phyloP scores from a whole-genome alignment of 2,329 filamentous ascomycete species.

The Stachybotrys elegans region DNA sequence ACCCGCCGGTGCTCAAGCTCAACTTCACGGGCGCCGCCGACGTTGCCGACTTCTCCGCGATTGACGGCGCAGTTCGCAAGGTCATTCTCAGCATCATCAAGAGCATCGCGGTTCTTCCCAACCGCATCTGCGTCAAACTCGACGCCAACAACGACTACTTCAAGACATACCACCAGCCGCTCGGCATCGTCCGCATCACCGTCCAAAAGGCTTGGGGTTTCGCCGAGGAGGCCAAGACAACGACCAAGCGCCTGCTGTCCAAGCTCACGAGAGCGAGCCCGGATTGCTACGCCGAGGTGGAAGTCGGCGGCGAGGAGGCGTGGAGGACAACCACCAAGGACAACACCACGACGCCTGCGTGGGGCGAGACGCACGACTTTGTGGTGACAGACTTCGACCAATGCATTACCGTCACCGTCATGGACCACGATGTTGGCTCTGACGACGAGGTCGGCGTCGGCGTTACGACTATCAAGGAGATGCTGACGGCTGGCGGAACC shows the following conservation, averaged over 20 bases:
- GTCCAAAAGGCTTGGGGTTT: constrained; percentile 14
- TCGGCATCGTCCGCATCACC: constrained; percentile 17
- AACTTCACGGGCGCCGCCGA: constrained; percentile 20
- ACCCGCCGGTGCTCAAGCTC: constrained; percentile 16
- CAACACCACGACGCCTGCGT: constrained; percentile 16
- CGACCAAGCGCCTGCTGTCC: constrained; percentile 13
- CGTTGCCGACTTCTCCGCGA: constrained; percentile 16
- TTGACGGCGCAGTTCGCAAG: constrained; percentile 17
- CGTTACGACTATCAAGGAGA: constrained; percentile 14
- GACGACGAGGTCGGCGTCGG: constrained; percentile 19
- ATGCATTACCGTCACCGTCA: constrained; percentile 14
- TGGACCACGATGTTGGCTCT: constrained; percentile 15
- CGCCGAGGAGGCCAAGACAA: constrained; percentile 17
- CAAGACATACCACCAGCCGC: constrained; percentile 17
- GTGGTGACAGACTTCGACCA: constrained; percentile 19
- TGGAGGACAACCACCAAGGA: constrained; percentile 19
- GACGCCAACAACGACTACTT: constrained; percentile 20
- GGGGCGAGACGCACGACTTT: constrained; percentile 21
- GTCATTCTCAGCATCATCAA: constrained; percentile 17
- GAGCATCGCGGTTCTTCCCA: constrained; percentile 19
- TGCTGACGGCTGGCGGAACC: constrained; percentile 14
- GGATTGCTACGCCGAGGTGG: constrained; percentile 17
- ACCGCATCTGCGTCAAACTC: constrained; percentile 19
- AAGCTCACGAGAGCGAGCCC: constrained; percentile 19
- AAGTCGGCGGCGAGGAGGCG: constrained; percentile 15